These are phyloP conservation scores for Brettanomyces custersianus DNA, from an alignment of 805 yeast genomes.

Conservation along the genomic window DNA sequence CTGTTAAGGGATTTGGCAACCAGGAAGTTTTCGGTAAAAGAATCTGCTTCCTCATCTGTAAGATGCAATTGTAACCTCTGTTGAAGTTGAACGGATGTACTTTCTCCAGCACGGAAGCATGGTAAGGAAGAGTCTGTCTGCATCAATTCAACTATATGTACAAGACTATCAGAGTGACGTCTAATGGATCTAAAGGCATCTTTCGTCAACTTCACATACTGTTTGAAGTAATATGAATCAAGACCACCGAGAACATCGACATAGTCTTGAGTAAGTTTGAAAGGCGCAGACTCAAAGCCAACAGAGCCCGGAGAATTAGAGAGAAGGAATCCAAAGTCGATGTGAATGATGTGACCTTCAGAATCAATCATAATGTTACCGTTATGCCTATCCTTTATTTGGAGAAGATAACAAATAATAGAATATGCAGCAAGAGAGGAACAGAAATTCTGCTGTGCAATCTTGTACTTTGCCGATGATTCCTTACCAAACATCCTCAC, in stretches of 20 bases:
- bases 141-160: slow-evolving; percentile 88
- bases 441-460: slow-evolving; percentile 82
- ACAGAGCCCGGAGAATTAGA: slow-evolving; percentile 96
- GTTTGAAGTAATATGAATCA: slow-evolving; percentile 48
- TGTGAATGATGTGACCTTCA: slow-evolving; percentile 91
- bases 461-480: slow-evolving; percentile 42
- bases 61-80: slow-evolving; percentile 79
- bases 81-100: slow-evolving; percentile 66
- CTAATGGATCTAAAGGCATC: slow-evolving; percentile 69
- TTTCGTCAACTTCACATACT: slow-evolving; percentile 56
- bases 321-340: slow-evolving; percentile 88
- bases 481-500: slow-evolving; percentile 63
- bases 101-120: slow-evolving; percentile 82
- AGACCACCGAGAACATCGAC: slow-evolving; percentile 81
- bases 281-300: slow-evolving; percentile 97
- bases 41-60: slow-evolving; percentile 61
- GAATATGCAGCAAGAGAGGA: slow-evolving; percentile 87
- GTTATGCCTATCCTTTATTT: slow-evolving; percentile 92
- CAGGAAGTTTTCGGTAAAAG: slow-evolving; percentile 67
- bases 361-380: slow-evolving; percentile 96
- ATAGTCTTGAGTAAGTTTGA: slow-evolving; percentile 84
- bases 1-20: slow-evolving; percentile 81
- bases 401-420: slow-evolving; percentile 78
- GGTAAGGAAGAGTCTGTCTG: slow-evolving; percentile 85
- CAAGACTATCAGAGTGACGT: slow-evolving; percentile 61